Evolutionary conservation across 306 rosid genomes (phyloP).

Genomic region (Chamaecrista fasciculata): DNA sequence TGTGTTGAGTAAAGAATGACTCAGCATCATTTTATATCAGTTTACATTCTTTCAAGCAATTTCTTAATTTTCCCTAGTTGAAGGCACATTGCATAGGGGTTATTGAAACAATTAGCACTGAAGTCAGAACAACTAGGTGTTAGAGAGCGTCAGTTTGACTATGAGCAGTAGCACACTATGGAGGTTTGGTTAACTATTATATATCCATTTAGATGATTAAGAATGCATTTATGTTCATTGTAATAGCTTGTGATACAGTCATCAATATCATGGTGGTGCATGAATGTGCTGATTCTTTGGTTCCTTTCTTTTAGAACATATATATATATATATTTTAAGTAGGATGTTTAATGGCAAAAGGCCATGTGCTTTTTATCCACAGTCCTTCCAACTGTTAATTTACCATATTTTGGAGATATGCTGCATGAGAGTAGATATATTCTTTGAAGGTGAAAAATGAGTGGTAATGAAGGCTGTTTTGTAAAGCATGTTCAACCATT

Average conservation of each 20-base stretch:
- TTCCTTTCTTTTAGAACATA: background rate
- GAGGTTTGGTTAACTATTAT: background rate
- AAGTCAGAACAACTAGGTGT: background rate
- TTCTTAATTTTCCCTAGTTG: background rate
- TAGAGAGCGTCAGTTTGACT: background rate
- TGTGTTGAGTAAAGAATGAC: constrained; percentile 10
- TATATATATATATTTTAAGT: background rate
- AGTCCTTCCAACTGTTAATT: background rate
- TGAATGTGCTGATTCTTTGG: constrained; percentile 2
- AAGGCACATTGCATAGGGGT: background rate
- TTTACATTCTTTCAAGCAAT: background rate
- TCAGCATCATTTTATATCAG: background rate
- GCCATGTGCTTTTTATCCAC: background rate
- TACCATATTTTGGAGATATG: background rate
- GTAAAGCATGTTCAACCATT: background rate
- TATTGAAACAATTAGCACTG: background rate
- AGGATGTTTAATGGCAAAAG: background rate
- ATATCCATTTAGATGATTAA: constrained; percentile 9
- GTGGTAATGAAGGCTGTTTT: constrained; percentile 4
- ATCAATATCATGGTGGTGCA: constrained; percentile 4
- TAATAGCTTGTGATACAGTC: constrained; percentile 4
- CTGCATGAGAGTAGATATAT: constrained; percentile 5
- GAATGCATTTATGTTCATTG: constrained; percentile 5
- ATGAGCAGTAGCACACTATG: background rate
- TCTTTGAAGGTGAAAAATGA: background rate